phyloP scores from a whole-genome alignment of 2,329 filamentous ascomycete species.

The Teratosphaeria nubilosa region DNA sequence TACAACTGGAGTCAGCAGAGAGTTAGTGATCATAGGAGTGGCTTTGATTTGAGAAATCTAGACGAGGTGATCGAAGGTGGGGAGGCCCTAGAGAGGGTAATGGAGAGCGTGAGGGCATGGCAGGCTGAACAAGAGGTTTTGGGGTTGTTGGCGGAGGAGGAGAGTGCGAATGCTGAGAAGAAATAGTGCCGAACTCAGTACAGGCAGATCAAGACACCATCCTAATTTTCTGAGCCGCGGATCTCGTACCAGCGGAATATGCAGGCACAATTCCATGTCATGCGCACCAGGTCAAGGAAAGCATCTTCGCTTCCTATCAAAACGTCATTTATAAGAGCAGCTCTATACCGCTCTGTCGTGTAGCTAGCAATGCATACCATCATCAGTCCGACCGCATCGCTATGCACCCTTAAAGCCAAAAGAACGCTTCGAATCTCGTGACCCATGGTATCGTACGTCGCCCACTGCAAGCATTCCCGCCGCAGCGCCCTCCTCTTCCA shows the following conservation, averaged over 20 bases:
- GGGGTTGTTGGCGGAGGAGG: constrained; percentile 38
- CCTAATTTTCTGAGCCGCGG: background rate
- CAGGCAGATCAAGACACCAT: background rate
- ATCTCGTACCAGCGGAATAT: background rate
- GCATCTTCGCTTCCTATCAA: background rate
- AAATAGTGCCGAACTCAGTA: background rate
- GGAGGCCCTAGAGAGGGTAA: constrained; percentile 60
- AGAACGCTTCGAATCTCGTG: background rate
- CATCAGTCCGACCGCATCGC: background rate
- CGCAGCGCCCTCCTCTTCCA: background rate
- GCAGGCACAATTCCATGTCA: background rate
- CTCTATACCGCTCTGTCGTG: background rate
- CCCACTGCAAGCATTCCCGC: background rate
- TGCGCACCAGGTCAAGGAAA: background rate
- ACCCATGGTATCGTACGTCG: background rate
- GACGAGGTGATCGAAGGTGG: constrained; percentile 70
- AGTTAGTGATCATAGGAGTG: constrained; percentile 81
- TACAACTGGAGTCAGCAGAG: constrained; percentile 75
- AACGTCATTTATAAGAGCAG: background rate
- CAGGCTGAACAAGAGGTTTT: constrained; percentile 65
- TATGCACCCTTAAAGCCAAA: background rate
- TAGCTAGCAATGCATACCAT: background rate
- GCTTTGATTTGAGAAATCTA: constrained; percentile 68
- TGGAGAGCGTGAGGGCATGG: constrained; percentile 70
- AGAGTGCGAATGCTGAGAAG: constrained; percentile 3